These are phyloP conservation scores for Spirogloea muscicola DNA, from an alignment of 139 green algal genomes.

Conservation along the genomic window DNA sequence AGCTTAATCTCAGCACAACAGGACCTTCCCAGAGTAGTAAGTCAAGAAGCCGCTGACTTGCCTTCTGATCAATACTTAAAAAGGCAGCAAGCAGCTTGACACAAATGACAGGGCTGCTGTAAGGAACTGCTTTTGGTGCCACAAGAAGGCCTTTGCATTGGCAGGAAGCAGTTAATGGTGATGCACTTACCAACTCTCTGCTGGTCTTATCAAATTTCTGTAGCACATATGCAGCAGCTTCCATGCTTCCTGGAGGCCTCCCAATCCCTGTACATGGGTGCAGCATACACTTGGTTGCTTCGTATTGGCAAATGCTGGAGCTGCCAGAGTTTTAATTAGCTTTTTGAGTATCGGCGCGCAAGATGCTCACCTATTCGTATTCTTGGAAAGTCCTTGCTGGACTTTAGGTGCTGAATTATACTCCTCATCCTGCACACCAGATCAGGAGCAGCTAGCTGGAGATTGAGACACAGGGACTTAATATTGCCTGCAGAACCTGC, in stretches of 20 bases:
- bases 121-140: too few species aligned
- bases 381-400: slow-evolving; percentile 67
- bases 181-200: slow-evolving; percentile 54
- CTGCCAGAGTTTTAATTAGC: not conserved
- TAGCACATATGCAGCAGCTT: slow-evolving; percentile 66
- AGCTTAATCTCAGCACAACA: too few species aligned
- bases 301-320: not conserved
- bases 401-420: slow-evolving; percentile 72
- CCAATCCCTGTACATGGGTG: slow-evolving; percentile 69
- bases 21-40: too few species aligned
- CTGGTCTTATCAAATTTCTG: slow-evolving; percentile 69
- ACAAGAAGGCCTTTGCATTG: too few species aligned
- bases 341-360: not conserved
- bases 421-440: slow-evolving; percentile 62
- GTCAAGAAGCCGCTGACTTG: too few species aligned
- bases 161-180: too few species aligned
- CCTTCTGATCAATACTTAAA: too few species aligned
- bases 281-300: not conserved
- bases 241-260: slow-evolving; percentile 56
- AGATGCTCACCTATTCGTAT: slow-evolving; percentile 48
- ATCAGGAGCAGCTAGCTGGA: not conserved
- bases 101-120: too few species aligned
- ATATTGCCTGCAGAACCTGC: too few species aligned
- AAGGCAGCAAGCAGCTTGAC: too few species aligned
- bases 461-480: too few species aligned